These are phyloP conservation scores for Claviceps sorghi DNA, from an alignment of 2,329 filamentous ascomycete species.

Conservation along the genomic window DNA sequence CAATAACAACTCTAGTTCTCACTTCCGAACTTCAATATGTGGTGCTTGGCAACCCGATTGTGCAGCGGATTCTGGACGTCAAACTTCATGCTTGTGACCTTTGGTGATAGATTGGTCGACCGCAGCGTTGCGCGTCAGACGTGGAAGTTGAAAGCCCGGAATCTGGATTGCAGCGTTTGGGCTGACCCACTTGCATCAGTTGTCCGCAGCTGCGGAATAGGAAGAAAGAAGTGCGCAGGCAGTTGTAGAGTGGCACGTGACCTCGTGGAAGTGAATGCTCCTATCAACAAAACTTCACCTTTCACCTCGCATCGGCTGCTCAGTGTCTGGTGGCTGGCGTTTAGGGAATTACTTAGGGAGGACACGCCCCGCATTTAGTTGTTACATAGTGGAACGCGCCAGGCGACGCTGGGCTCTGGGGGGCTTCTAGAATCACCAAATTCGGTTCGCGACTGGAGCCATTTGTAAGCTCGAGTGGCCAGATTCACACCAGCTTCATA, in stretches of 20 bases:
- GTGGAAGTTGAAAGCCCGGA: not conserved
- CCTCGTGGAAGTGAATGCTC: not conserved
- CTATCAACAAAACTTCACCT: not conserved
- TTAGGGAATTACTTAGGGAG: not conserved
- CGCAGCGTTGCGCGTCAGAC: not conserved
- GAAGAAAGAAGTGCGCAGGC: not conserved
- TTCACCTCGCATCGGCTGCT: not conserved
- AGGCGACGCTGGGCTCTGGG: not conserved
- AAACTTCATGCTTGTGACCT: not conserved
- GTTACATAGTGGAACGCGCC: not conserved
- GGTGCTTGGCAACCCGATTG: not conserved
- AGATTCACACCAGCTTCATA: not conserved
- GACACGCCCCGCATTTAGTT: not conserved
- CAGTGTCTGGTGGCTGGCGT: no score
- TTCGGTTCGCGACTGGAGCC: not conserved
- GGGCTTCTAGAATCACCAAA: not conserved
- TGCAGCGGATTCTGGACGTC: not conserved
- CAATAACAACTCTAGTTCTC: not conserved
- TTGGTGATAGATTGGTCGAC: not conserved
- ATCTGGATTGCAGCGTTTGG: not conserved
- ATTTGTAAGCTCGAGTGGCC: not conserved
- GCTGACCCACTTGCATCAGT: not conserved
- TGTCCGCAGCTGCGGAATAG: not conserved
- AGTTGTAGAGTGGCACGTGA: not conserved
- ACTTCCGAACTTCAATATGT: not conserved